Evolutionary conservation across 2,329 filamentous ascomycete species (phyloP).

Genomic region (Fusarium protoensiforme): DNA sequence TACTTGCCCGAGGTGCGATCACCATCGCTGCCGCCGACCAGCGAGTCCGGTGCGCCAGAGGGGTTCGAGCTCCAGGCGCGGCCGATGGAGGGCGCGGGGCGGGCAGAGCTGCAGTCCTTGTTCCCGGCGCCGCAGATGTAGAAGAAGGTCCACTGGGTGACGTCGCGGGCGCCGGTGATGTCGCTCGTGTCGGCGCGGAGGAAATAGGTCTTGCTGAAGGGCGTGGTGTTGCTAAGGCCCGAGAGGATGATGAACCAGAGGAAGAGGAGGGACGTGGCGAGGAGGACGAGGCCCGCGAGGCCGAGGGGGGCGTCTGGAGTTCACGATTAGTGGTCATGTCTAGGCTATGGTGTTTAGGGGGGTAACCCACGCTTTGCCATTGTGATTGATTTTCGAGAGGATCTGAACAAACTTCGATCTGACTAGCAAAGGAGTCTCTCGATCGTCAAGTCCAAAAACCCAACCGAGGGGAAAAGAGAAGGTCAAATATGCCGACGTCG

Average conservation of each 20-base stretch:
- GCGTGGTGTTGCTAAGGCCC: slow-evolving; percentile 60
- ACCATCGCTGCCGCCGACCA: slow-evolving; percentile 64
- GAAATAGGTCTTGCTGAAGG: slow-evolving; percentile 84
- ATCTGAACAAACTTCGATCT: neutral
- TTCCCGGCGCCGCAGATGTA: slow-evolving; percentile 77
- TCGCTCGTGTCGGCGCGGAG: slow-evolving; percentile 80
- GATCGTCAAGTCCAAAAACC: neutral
- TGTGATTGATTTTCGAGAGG: neutral
- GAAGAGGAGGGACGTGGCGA: slow-evolving; percentile 63
- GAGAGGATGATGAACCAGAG: slow-evolving; percentile 70
- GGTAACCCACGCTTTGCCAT: slow-evolving; percentile 41
- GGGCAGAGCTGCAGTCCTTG: slow-evolving; percentile 71
- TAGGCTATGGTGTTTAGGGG: neutral
- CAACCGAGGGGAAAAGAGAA: neutral
- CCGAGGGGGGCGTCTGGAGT: slow-evolving; percentile 54
- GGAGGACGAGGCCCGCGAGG: slow-evolving; percentile 58
- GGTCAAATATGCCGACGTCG: neutral
- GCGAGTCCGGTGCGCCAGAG: slow-evolving; percentile 53
- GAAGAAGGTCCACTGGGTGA: slow-evolving; percentile 92
- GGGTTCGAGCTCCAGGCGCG: slow-evolving; percentile 71
- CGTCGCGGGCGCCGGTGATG: slow-evolving; percentile 74
- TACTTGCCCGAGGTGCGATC: slow-evolving; percentile 69
- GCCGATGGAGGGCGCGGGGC: slow-evolving; percentile 76
- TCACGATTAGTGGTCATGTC: neutral
- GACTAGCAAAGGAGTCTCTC: neutral